Percentiles rank a stretch among this genome's conserved stretches.
Conservation (phyloP, 1,284 basidiomycete genomes). For the Tilletia caries region DNA sequence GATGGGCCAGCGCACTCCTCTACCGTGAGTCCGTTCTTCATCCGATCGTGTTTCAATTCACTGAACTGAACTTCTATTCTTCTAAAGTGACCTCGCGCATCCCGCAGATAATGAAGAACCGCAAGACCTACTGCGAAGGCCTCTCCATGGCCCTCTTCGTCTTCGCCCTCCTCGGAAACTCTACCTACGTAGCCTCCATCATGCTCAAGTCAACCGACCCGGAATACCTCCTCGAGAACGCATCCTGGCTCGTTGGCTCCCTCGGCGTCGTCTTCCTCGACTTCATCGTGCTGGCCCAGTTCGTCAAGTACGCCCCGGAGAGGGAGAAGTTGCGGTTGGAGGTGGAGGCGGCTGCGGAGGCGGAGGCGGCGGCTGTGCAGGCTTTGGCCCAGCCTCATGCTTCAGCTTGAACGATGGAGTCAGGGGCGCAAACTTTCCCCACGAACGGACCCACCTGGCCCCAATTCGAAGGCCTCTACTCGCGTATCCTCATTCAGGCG, state of each 20-base stretch:
- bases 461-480: too few species aligned
- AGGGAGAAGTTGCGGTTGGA: background rate
- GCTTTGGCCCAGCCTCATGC: slow-evolving; percentile 31
- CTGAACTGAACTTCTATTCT: too few species aligned
- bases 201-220: slow-evolving; percentile 69
- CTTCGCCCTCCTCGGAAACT: slow-evolving; percentile 69
- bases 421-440: too few species aligned
- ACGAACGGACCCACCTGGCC: too few species aligned
- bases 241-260: slow-evolving; percentile 81
- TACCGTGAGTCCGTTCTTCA: slow-evolving; percentile 61
- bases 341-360: background rate
- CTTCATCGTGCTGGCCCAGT: slow-evolving; percentile 59
- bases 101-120: slow-evolving; percentile 63
- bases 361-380: background rate
- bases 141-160: slow-evolving; percentile 85
- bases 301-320: slow-evolving; percentile 44
- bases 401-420: too few species aligned
- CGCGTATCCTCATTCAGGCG: too few species aligned
- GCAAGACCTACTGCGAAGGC: slow-evolving; percentile 81
- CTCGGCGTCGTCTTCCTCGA: slow-evolving; percentile 58
- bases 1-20: slow-evolving; percentile 76
- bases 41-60: too few species aligned
- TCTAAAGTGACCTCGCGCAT: slow-evolving; percentile 35
- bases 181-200: slow-evolving; percentile 74
- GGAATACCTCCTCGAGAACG: slow-evolving; percentile 75